Percentiles rank a stretch among this genome's conserved stretches.
Evolutionary conservation across 371 early-diverging fungal species (phyloP).

Genomic region (Mortierella sp.): DNA sequence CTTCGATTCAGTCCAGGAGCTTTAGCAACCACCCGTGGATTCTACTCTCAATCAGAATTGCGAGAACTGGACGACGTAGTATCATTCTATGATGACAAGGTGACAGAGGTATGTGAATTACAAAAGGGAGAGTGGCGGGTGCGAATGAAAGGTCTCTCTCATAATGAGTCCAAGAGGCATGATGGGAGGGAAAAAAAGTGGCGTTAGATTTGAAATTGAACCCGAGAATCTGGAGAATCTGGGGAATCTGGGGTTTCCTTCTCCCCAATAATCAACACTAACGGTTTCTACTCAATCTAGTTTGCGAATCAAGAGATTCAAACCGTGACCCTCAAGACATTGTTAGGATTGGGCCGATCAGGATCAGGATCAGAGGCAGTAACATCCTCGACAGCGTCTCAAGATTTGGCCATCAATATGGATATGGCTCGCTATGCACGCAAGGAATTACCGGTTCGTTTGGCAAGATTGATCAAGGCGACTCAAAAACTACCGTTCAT

Average conservation of each 20-base stretch:
- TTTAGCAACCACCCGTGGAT: background rate
- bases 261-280: too few relatives aligned
- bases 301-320: conserved; percentile 72
- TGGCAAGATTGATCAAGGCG: conserved; percentile 84
- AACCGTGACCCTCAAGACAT: conserved; percentile 84
- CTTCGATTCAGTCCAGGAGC: conserved; percentile 11
- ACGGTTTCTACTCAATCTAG: conserved; percentile 10
- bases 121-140: background rate
- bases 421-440: conserved; percentile 76
- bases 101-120: conserved; percentile 41
- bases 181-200: background rate
- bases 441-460: conserved; percentile 82
- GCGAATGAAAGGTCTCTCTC: background rate
- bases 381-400: background rate
- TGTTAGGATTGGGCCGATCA: conserved; percentile 77
- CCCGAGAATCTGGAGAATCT: background rate
- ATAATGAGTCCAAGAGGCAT: background rate
- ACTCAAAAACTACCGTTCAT: conserved; percentile 90
- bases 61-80: conserved; percentile 53
- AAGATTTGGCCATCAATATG: conserved; percentile 49
- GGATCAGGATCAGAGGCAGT: conserved; percentile 11
- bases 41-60: conserved; percentile 29
- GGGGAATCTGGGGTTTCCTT: too few relatives aligned
- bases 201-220: background rate
- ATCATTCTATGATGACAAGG: conserved; percentile 59